A percentile compares a stretch with the other conserved stretches of the same genome.
These are phyloP conservation scores for Ceratocystis eucalypticola DNA, from an alignment of 2,329 filamentous ascomycete genomes.

Conservation along the genomic window DNA sequence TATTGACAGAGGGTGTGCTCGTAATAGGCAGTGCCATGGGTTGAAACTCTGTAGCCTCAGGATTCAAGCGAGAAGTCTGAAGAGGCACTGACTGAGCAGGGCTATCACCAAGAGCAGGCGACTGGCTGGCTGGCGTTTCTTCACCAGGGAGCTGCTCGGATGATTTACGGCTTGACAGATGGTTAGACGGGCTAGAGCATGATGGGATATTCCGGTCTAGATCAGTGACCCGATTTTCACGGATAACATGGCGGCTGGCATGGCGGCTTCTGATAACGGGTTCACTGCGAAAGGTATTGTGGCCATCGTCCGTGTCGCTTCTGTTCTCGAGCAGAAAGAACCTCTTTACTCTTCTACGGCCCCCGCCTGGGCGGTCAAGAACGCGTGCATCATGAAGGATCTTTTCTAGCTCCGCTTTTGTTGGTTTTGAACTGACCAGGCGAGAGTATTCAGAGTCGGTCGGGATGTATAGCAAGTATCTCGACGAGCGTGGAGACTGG, in stretches of 20 bases:
- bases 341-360: conserved; percentile 11
- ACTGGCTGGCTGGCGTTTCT: background rate
- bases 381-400: conserved; percentile 12
- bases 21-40: background rate
- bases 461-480: conserved; percentile 17
- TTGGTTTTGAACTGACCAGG: conserved; percentile 10
- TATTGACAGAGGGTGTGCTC: background rate
- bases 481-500: background rate
- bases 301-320: background rate
- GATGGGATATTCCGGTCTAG: background rate
- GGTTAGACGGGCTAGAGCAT: background rate
- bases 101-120: background rate
- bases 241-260: background rate
- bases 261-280: background rate
- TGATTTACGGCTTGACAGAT: background rate
- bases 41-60: conserved; percentile 4
- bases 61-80: background rate
- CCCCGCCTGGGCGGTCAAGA: conserved; percentile 9
- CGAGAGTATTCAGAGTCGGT: conserved; percentile 16
- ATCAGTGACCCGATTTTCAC: background rate
- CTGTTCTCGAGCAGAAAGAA: conserved; percentile 15
- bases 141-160: background rate
- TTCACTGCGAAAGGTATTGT: background rate
- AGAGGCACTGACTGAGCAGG: background rate
- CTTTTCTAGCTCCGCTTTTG: conserved; percentile 10